Conservation (phyloP, 495 filamentous ascomycete genomes). For the Neurospora sublineolata region DNA sequence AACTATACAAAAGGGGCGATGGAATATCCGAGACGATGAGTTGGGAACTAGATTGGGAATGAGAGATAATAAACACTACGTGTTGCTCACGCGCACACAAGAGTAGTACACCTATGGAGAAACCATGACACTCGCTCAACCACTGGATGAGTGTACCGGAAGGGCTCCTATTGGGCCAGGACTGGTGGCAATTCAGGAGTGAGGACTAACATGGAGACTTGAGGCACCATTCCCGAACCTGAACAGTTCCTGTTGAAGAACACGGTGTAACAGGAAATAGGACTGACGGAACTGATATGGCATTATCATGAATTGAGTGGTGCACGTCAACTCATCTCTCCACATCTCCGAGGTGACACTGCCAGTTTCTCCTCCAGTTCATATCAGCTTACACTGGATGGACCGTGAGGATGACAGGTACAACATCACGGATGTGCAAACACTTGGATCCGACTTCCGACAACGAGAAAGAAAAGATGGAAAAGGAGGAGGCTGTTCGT, state of each 20-base stretch:
- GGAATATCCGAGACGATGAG: not conserved
- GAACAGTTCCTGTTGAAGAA: not conserved
- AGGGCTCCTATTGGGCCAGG: not conserved
- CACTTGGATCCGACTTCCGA: not conserved
- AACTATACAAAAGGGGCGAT: not conserved
- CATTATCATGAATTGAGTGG: not conserved
- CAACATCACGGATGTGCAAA: not conserved
- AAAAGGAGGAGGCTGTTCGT: not conserved
- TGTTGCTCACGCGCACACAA: not conserved
- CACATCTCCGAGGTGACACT: not conserved
- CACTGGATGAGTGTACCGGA: not conserved
- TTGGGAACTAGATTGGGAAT: not conserved
- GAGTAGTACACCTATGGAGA: not conserved
- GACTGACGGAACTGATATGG: not conserved
- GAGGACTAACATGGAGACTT: not conserved
- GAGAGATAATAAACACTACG: not conserved
- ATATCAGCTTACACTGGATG: not conserved
- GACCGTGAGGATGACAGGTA: not conserved
- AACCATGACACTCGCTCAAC: not conserved
- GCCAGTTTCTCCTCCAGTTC: not conserved
- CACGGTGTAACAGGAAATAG: not conserved
- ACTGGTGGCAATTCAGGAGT: not conserved
- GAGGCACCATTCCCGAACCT: not conserved
- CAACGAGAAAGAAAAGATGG: not conserved
- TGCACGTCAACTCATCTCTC: not conserved